A percentile compares a stretch with the other conserved stretches of the same genome.
These are phyloP conservation scores for Gelatoporia subvermispora DNA, from an alignment of 768 basidiomycete species.

Conservation along the genomic window DNA sequence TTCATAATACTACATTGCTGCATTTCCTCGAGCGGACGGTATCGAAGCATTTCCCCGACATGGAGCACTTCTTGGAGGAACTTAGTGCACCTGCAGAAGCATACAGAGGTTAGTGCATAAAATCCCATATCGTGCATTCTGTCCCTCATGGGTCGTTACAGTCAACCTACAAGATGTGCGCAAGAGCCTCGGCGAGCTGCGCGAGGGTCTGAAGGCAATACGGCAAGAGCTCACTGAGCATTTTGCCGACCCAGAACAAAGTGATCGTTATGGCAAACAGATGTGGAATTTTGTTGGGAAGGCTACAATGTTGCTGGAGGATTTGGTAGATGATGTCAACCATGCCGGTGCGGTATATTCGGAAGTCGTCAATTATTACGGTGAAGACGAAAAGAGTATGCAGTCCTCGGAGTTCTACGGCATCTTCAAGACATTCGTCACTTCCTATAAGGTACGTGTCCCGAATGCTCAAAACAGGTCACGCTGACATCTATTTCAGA, in stretches of 20 bases:
- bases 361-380: constrained; percentile 87
- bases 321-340: constrained; percentile 82
- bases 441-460: constrained; percentile 73
- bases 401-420: constrained; percentile 91
- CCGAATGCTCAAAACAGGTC: neutral
- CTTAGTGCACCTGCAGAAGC: constrained; percentile 87
- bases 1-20: constrained; percentile 88
- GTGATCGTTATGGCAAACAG: constrained; percentile 79
- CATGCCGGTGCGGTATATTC: constrained; percentile 78
- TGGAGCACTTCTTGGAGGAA: constrained; percentile 87
- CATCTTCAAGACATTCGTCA: constrained; percentile 95
- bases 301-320: constrained; percentile 71
- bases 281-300: constrained; percentile 89
- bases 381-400: constrained; percentile 87
- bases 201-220: constrained; percentile 73
- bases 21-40: constrained; percentile 93
- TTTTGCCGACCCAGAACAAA: constrained; percentile 65
- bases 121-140: neutral
- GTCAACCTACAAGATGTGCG: constrained; percentile 86
- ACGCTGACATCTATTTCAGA: constrained; percentile 47
- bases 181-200: constrained; percentile 66
- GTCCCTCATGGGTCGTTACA: constrained; percentile 24
- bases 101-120: constrained; percentile 63
- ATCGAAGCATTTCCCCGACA: constrained; percentile 78
- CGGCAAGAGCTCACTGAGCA: constrained; percentile 76